These are phyloP conservation scores for Coriolopsis trogii DNA, from an alignment of 1,284 basidiomycete species.

Conservation along the genomic window DNA sequence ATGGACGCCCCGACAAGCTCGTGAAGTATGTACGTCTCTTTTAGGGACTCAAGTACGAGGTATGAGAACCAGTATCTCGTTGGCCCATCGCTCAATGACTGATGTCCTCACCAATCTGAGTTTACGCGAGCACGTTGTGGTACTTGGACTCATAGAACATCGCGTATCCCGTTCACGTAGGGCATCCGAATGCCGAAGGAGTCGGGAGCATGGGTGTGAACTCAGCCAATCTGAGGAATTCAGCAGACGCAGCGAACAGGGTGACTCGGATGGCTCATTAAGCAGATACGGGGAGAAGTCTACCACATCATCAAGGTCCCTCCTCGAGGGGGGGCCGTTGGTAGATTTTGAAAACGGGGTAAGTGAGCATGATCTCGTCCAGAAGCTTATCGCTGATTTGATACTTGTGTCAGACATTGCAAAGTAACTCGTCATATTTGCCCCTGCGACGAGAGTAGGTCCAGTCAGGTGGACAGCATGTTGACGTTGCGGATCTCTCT, in stretches of 20 bases:
- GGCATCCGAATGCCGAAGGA: conserved; percentile 60
- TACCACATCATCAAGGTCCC: conserved; percentile 74
- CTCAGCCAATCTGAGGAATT: conserved; percentile 47
- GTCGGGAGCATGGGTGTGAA: conserved; percentile 50
- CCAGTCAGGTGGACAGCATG: conserved; percentile 69
- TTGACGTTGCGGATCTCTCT: conserved; percentile 65
- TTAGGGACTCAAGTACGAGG: conserved; percentile 39
- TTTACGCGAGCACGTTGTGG: conserved; percentile 54
- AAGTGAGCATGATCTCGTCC: conserved; percentile 20
- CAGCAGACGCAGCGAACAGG: conserved; percentile 57
- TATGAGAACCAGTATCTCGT: conserved; percentile 12
- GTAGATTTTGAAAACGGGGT: conserved; percentile 56
- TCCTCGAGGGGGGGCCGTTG: conserved; percentile 65
- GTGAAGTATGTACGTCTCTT: conserved; percentile 42
- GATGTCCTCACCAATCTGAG: conserved; percentile 59
- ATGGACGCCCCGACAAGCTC: conserved; percentile 43
- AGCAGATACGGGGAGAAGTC: conserved; percentile 70
- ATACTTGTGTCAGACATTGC: conserved; percentile 38
- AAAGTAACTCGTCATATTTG: conserved; percentile 78
- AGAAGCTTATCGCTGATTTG: background rate
- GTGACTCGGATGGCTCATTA: conserved; percentile 63
- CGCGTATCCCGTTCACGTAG: conserved; percentile 56
- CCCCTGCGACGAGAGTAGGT: conserved; percentile 79
- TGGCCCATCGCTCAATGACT: conserved; percentile 37
- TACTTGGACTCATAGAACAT: conserved; percentile 54